A percentile compares a stretch with the other conserved stretches of the same genome.
Conservation (phyloP, 306 rosid species). For the Corylus heterophylla region DNA sequence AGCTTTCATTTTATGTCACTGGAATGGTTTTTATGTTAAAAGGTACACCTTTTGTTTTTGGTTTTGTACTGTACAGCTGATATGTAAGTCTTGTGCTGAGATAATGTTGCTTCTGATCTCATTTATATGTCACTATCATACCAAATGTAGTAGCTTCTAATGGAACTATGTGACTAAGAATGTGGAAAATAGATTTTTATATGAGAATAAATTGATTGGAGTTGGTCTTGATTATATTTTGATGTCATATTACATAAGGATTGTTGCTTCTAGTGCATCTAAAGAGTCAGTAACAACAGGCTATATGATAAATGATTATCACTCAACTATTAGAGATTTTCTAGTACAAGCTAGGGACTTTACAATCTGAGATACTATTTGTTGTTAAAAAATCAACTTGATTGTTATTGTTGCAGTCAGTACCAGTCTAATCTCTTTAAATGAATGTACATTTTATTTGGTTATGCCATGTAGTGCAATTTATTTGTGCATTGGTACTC, state of each 20-base stretch:
- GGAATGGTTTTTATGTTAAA: slow-evolving; percentile 20
- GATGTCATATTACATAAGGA: slow-evolving; percentile 2
- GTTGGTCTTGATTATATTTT: slow-evolving; percentile 19
- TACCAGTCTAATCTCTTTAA: not conserved
- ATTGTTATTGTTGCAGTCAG: not conserved
- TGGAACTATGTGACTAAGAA: slow-evolving; percentile 12
- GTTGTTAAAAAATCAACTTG: not conserved
- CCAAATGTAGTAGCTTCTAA: not conserved
- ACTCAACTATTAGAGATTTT: not conserved
- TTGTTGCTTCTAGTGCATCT: not conserved
- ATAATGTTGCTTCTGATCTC: slow-evolving; percentile 15
- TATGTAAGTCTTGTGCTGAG: slow-evolving; percentile 7
- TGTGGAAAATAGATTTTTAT: slow-evolving; percentile 16
- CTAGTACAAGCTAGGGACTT: not conserved
- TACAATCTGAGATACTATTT: not conserved
- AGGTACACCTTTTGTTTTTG: slow-evolving; percentile 13
- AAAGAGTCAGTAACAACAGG: not conserved
- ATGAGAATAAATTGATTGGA: slow-evolving; percentile 14
- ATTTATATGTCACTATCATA: not conserved
- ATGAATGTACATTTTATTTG: not conserved
- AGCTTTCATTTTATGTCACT: slow-evolving; percentile 33
- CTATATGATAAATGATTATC: not conserved
- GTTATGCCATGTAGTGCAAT: not conserved
- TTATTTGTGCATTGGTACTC: not conserved
- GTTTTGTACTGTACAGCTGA: slow-evolving; percentile 9